A percentile compares a stretch with the other conserved stretches of the same genome.
These are phyloP conservation scores for Taiwanofungus camphoratus DNA, from an alignment of 1,284 basidiomycete genomes.

Conservation along the genomic window DNA sequence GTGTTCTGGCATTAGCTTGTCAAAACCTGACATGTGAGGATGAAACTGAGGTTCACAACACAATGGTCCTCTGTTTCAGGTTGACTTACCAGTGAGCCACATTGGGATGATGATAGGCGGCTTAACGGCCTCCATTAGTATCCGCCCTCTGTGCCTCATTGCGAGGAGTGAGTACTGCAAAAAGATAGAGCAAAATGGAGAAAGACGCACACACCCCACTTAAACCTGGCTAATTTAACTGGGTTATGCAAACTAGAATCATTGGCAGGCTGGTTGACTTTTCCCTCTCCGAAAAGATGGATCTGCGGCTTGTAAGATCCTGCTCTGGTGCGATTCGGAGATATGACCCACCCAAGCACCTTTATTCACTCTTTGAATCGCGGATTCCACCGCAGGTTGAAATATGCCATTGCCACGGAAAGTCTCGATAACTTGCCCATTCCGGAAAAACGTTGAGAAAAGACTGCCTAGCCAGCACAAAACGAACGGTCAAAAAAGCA, in stretches of 20 bases:
- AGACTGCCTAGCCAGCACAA: slow-evolving; percentile 43
- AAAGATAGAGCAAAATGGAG: slow-evolving; percentile 4
- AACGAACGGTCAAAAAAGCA: slow-evolving; percentile 5
- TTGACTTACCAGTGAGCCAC: slow-evolving; percentile 73
- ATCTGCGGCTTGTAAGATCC: slow-evolving; percentile 42
- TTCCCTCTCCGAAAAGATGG: slow-evolving; percentile 93
- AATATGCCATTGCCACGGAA: slow-evolving; percentile 87
- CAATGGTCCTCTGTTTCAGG: background rate
- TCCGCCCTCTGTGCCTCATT: slow-evolving; percentile 55
- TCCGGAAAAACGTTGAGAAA: slow-evolving; percentile 79
- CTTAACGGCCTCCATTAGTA: slow-evolving; percentile 72
- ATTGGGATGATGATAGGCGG: slow-evolving; percentile 89
- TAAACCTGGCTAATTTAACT: slow-evolving; percentile 73
- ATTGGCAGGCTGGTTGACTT: slow-evolving; percentile 67
- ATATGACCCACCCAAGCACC: slow-evolving; percentile 75
- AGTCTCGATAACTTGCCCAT: slow-evolving; percentile 92
- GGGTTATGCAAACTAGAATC: slow-evolving; percentile 33
- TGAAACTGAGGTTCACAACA: background rate
- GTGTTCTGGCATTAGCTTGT: slow-evolving; percentile 85
- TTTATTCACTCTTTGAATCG: slow-evolving; percentile 72
- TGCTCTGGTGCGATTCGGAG: background rate
- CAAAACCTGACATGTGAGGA: slow-evolving; percentile 54
- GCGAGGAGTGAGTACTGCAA: background rate
- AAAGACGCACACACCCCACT: slow-evolving; percentile 90
- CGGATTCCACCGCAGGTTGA: slow-evolving; percentile 81